Base-by-base conservation (phyloP, 495 filamentous ascomycete genomes). In the Penicillium maclennaniae region DNA sequence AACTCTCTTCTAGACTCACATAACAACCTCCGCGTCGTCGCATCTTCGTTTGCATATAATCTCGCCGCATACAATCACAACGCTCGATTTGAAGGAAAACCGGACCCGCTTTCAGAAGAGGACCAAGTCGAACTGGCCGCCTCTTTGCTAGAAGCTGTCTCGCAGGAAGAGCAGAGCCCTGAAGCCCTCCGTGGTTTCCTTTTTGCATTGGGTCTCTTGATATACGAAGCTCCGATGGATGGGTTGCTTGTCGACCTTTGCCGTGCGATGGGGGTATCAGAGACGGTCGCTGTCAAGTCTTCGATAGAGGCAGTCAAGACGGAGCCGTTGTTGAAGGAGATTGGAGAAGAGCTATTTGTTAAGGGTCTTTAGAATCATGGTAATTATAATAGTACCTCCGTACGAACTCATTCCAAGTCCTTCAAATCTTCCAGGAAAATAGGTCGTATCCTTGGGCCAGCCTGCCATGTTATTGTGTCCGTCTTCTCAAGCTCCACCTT, bases 11-110 rank as follows among this genome's bases (percentile, higher is more conserved):
- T 86, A 4, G 82, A 85, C 61, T 67, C 65, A 44, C 75, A 65
- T 65, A 70, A 66, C 17, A 76, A 52, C 66, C 70, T 83, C 19
- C 85, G 92, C 27, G 87, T 91, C 14, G 87, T 89, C 6, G 89
- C 91, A 0, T 80, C 91, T 15, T 87, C 86, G 1, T 70, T 97
- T n/a, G 80, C 88, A 1, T 92, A 92, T 69, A 96, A 97, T 53
- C 66, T 97, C 4, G 81, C 89, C 0, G 68, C 79, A 8, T 77
- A 83, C 8, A 89, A 91, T 59, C 84, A 85, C 61, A 79, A 80
- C 43, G 70, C 79, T 36, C 81, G 90, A 21, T 75, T 77, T 16
- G 75, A 80, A 16, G 75, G 79, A 7, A 65, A 78, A 4, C 68
- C 75, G 3, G 86, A 91, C 27, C 70, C 74, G 1, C 66, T 97